phyloP scores from a whole-genome alignment of 768 basidiomycete genomes.

The Boletales sp. region DNA sequence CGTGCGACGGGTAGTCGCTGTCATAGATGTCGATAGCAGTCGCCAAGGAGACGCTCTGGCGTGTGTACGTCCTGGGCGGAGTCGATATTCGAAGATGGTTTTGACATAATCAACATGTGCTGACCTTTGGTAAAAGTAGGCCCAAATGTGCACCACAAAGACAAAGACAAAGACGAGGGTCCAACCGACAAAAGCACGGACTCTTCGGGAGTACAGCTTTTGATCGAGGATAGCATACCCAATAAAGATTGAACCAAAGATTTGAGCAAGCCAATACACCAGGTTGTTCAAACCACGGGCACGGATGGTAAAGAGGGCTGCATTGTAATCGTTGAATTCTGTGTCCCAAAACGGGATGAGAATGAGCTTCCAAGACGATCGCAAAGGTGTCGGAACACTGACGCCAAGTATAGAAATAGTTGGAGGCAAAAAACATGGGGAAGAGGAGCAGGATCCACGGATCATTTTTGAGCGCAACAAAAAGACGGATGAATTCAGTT shows the following conservation, averaged over 20 bases:
- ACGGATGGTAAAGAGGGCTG: slow-evolving; percentile 73
- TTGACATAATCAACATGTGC: slow-evolving; percentile 9
- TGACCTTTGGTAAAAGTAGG: slow-evolving; percentile 72
- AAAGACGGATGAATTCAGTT: slow-evolving; percentile 66
- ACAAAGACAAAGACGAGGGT: slow-evolving; percentile 58
- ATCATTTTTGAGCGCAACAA: slow-evolving; percentile 62
- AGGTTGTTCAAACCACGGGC: slow-evolving; percentile 77
- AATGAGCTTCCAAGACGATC: slow-evolving; percentile 1
- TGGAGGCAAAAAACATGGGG: slow-evolving; percentile 82
- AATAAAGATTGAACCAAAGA: slow-evolving; percentile 70
- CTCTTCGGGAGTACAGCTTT: slow-evolving; percentile 50
- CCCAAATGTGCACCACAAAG: slow-evolving; percentile 73
- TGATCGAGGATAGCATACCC: slow-evolving; percentile 64
- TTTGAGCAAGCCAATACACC: slow-evolving; percentile 77
- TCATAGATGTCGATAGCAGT: slow-evolving; percentile 59
- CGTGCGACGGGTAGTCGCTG: slow-evolving; percentile 48
- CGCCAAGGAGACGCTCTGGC: slow-evolving; percentile 39
- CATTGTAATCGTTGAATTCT: slow-evolving; percentile 85
- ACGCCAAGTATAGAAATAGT: slow-evolving; percentile 89
- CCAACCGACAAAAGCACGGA: slow-evolving; percentile 74
- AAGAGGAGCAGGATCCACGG: slow-evolving; percentile 73
- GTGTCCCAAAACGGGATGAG: slow-evolving; percentile 2
- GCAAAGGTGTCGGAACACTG: slow-evolving; percentile 22
- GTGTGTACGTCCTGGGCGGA: slow-evolving; percentile 46
- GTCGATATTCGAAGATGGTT: neutral